A percentile compares a stretch with the other conserved stretches of the same genome.
Conservation (phyloP, 495 filamentous ascomycete species). For the Astrothelium macrocarpum region DNA sequence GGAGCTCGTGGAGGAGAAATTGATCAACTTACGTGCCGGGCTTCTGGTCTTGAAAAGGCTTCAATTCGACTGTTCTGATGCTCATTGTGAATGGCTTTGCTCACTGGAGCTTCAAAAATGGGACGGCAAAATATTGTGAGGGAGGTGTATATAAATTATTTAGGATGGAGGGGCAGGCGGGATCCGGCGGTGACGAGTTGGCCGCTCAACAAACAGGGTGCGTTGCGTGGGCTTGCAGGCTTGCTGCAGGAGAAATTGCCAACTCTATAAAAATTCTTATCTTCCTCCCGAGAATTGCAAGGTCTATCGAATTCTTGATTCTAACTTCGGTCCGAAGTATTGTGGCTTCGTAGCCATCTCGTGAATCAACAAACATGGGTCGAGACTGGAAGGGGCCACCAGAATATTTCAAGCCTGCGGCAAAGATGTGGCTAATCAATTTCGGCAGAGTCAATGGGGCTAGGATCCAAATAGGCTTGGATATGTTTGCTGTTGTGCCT, state of each 20-base stretch:
- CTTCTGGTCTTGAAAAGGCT: conserved; percentile 88
- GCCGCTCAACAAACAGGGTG: not conserved
- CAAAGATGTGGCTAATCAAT: too few relatives aligned
- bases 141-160: not conserved
- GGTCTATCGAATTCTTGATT: not conserved
- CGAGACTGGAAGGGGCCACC: too few relatives aligned
- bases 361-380: too few relatives aligned
- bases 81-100: conserved; percentile 44
- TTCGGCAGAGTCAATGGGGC: too few relatives aligned
- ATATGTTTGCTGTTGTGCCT: not conserved
- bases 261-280: not conserved
- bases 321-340: not conserved
- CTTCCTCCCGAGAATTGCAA: not conserved
- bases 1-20: not conserved
- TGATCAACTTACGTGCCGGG: conserved; percentile 81
- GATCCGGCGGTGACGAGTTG: not conserved
- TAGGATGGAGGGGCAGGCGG: conserved; percentile 1
- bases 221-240: not conserved
- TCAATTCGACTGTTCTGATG: conserved; percentile 63
- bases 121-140: not conserved
- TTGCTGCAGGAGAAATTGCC: not conserved
- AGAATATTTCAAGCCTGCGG: too few relatives aligned
- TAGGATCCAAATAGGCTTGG: too few relatives aligned
- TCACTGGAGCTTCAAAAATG: not conserved
- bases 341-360: not conserved